Evolutionary conservation across 768 basidiomycete genomes (phyloP), one percentile per base, ranked within the genome.

Genomic region (Multifurca ochricompacta): DNA sequence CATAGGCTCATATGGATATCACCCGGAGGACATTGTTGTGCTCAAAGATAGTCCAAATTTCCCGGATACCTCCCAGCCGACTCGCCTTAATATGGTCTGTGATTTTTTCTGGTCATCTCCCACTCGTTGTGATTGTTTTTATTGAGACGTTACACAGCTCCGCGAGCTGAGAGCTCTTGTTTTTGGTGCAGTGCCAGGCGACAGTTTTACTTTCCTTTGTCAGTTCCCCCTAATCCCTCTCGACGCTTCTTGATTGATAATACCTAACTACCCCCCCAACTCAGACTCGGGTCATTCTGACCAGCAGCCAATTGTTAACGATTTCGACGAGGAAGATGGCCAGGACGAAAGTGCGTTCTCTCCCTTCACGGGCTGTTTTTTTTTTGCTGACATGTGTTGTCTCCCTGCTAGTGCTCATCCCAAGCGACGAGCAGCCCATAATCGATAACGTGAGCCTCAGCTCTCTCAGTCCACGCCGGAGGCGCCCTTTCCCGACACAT

Each of bases 201-300:
- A 68, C 30, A 54, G 16, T n/a, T 54, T 65, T 19, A 59, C 53
- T 18, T 66, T 67, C 39, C 52, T 66, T 18, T 68, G 67, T 67
- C 36, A 21, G 64, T 49, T 11, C 11, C 25, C 30, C 1, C n/a
- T n/a, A n/a, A n/a, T n/a, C 18, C n/a, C 21, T 37, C 28, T 30
- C 21, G 10, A 21, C 21, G 11, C 19, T 23, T 36, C 4, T 35
- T 14, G n/a, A n/a, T n/a, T n/a, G n/a, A n/a, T n/a, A n/a, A 8
- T 8, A 9, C 18, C 30, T 37, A 7, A 51, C 6, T 8, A 13
- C 14, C n/a, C n/a, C n/a, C n/a, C 16, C 13, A 13, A 6, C 18
- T 19, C 27, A 66, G 65, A 56, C 21, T 61, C 63, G 3, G 66
- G 66, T 7, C 64, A 67, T 51, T 63, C 64, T 2, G 60, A 55